Evolutionary conservation across 1,284 basidiomycete genomes (phyloP).

Genomic region (Ganoderma meredithae): DNA sequence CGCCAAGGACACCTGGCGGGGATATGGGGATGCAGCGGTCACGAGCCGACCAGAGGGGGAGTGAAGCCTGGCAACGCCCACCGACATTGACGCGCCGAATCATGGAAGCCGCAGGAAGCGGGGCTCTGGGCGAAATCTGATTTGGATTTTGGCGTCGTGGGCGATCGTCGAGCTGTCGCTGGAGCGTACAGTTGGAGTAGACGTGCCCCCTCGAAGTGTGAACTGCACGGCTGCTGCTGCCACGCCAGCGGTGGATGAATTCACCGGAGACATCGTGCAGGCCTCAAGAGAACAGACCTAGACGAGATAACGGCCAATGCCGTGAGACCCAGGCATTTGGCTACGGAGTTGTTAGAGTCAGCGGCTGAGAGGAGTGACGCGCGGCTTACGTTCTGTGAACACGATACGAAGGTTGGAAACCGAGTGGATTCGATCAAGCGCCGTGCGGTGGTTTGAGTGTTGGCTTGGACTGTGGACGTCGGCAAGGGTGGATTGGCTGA

Average conservation of each 20-base stretch:
- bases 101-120: slow-evolving; percentile 5
- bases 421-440: not conserved
- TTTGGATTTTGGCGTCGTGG: slow-evolving; percentile 3
- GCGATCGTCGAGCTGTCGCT: not conserved
- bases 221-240: not conserved
- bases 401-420: not conserved
- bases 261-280: not conserved
- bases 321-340: not conserved
- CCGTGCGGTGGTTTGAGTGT: not conserved
- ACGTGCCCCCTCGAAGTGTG: not conserved
- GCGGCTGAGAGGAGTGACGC: not conserved
- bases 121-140: not conserved
- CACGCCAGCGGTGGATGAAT: not conserved
- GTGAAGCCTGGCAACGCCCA: not conserved
- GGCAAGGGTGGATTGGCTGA: not conserved
- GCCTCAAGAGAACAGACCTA: not conserved
- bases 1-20: not conserved
- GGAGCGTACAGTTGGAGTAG: not conserved
- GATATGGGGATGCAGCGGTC: not conserved
- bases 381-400: not conserved
- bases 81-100: not conserved
- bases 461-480: not conserved
- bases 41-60: not conserved
- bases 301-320: not conserved
- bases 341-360: not conserved